phyloP scores from a whole-genome alignment of 176 grass and related monocot genomes.

The Cymbopogon citratus region DNA sequence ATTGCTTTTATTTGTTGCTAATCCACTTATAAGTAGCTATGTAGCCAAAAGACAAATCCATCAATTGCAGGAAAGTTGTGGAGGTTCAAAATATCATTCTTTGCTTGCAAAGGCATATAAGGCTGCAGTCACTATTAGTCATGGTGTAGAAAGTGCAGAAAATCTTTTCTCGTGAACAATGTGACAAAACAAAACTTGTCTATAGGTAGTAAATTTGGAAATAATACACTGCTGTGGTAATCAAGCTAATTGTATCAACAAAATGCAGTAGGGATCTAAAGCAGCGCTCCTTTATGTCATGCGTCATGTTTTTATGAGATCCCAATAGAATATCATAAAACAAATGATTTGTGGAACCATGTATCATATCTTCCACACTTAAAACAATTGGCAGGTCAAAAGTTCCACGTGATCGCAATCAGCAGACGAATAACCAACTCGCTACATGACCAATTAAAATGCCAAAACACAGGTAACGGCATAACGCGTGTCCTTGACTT shows the following conservation, averaged over 20 bases:
- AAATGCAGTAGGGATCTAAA: neutral
- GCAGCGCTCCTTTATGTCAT: neutral
- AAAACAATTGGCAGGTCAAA: neutral
- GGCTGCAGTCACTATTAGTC: neutral
- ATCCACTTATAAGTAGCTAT: neutral
- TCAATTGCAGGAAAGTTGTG: neutral
- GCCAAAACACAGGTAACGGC: neutral
- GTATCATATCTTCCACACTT: neutral
- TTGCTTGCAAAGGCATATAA: neutral
- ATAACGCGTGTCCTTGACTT: neutral
- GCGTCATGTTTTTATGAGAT: neutral
- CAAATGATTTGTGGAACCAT: neutral
- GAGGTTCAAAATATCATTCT: neutral
- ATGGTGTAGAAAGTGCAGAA: neutral
- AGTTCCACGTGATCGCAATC: neutral
- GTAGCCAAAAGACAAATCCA: neutral
- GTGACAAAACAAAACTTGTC: neutral
- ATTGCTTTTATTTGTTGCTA: neutral
- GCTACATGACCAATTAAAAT: conserved; percentile 14
- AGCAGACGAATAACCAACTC: neutral
- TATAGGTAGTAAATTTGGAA: neutral
- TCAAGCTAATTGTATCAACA: neutral
- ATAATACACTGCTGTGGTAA: neutral
- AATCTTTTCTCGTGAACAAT: neutral
- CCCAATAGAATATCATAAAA: no score